phyloP scores from a whole-genome alignment of 176 grass and related monocot species.

The Elymus sibiricus region DNA sequence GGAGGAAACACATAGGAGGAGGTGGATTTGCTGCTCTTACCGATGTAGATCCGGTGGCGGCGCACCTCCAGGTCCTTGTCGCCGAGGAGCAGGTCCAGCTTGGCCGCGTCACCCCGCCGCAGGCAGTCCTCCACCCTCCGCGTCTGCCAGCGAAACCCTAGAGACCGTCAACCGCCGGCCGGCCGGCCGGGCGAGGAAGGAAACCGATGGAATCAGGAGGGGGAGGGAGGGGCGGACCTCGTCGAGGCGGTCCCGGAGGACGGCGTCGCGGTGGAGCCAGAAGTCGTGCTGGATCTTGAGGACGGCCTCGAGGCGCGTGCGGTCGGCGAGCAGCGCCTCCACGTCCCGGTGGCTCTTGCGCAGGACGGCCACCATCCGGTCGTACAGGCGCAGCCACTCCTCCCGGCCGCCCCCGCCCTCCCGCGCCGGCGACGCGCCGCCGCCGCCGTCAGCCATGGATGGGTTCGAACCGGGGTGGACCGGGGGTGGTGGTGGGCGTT shows the following conservation, averaged over 20 bases:
- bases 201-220: background rate
- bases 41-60: slow-evolving; percentile 34
- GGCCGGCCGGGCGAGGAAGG: too few species aligned
- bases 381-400: slow-evolving; percentile 32
- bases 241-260: slow-evolving; percentile 17
- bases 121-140: background rate
- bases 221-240: background rate
- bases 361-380: slow-evolving; percentile 30
- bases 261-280: background rate
- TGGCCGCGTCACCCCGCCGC: background rate
- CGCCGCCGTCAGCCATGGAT: slow-evolving; percentile 20
- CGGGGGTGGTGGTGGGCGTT: background rate
- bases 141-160: slow-evolving; percentile 36
- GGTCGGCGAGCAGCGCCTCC: slow-evolving; percentile 27
- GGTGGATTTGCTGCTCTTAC: slow-evolving; percentile 9
- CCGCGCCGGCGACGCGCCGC: background rate
- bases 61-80: slow-evolving; percentile 25
- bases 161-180: background rate
- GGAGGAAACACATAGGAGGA: background rate
- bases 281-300: slow-evolving; percentile 28
- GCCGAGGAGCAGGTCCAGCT: slow-evolving; percentile 14
- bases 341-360: slow-evolving; percentile 30
- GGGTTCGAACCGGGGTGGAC: background rate
- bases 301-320: slow-evolving; percentile 22
- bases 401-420: background rate